Evolutionary conservation across 371 early-diverging fungal genomes (phyloP), one percentile per base, ranked within the genome.

Genomic region (Syncephalastrum racemosum): DNA sequence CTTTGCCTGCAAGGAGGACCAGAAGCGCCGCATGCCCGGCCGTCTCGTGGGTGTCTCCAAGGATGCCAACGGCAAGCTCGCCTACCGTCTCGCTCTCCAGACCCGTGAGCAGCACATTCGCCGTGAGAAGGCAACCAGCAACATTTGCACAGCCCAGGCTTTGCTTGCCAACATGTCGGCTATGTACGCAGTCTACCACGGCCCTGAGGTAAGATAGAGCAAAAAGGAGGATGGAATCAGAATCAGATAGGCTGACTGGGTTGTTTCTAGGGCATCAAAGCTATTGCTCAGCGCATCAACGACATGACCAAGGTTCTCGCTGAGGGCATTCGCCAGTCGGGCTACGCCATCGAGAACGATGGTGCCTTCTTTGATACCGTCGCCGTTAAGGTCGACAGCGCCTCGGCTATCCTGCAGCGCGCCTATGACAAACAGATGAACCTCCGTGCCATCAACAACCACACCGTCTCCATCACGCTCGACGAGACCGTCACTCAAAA

Each of bases 101-200:
- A 95, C 97, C 14, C 90, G 97, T 69, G 97, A 98, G 77, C 98
- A 98, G 82, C 98, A 98, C 77, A 98, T 98, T 77, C 90, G 96
- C 49, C 87, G 97, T 64, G 98, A 98, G 64, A 97, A 97, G 88
- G 98, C 98, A 13, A 96, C 98, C 51, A 86, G 87, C 75, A 98
- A 98, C 81, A 98, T 98, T 57, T 98, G 98, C 81, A 98, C 98
- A 0, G 96, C 98, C 18, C 94, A 95, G 69, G 95, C 93, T 42
- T 78, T 95, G 48, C 77, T 93, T 59, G 95, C 95, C 59, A 93
- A 93, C 80, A 92, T 95, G 93, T 79, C 91, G 55, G 93, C 93
- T 60, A 91, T 95, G 90, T 95, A 95, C 61, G 95, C 94, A 43
- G 92, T 98, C 52, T 98, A 97, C 77, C 98, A 98, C 68, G 98